phyloP scores from a whole-genome alignment of 169 alveolate genomes.

The Eimeria tenella region DNA sequence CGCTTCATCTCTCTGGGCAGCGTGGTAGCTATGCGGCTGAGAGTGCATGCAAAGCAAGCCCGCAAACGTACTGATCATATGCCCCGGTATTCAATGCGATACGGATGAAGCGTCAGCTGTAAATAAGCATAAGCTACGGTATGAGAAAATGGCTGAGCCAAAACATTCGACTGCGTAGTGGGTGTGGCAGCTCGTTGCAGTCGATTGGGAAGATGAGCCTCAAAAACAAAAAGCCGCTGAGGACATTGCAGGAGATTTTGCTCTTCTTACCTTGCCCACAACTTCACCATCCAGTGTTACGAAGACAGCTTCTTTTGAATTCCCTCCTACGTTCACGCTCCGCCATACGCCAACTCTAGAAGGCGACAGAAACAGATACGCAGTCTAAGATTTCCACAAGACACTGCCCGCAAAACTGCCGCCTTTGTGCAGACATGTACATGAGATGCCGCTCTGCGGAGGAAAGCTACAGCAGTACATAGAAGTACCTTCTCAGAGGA shows the following conservation, averaged over 20 bases:
- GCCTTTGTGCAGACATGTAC: not conserved
- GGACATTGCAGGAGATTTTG: no score
- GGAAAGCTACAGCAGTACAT: not conserved
- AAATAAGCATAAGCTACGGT: not conserved
- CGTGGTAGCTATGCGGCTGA: slow-evolving; percentile 71
- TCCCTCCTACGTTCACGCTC: slow-evolving; percentile 47
- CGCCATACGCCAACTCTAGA: slow-evolving; percentile 64
- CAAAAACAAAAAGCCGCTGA: no score
- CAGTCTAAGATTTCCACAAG: not conserved
- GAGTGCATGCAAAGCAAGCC: not conserved
- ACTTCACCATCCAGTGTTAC: slow-evolving; percentile 70
- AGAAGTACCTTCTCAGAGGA: slow-evolving; percentile 48
- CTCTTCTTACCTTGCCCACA: slow-evolving; percentile 18
- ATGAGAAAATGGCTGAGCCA: no score
- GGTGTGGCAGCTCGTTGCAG: no score
- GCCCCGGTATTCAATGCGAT: not conserved
- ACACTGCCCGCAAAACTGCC: not conserved
- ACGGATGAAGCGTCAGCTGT: not conserved
- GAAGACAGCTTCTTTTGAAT: slow-evolving; percentile 23
- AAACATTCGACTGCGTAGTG: no score
- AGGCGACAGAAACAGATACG: not conserved
- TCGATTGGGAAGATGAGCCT: no score
- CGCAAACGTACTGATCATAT: not conserved
- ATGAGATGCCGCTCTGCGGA: not conserved
- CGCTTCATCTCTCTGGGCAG: slow-evolving; percentile 73